Evolutionary conservation across 1,284 basidiomycete species (phyloP).

Genomic region (Malassezia globosa): DNA sequence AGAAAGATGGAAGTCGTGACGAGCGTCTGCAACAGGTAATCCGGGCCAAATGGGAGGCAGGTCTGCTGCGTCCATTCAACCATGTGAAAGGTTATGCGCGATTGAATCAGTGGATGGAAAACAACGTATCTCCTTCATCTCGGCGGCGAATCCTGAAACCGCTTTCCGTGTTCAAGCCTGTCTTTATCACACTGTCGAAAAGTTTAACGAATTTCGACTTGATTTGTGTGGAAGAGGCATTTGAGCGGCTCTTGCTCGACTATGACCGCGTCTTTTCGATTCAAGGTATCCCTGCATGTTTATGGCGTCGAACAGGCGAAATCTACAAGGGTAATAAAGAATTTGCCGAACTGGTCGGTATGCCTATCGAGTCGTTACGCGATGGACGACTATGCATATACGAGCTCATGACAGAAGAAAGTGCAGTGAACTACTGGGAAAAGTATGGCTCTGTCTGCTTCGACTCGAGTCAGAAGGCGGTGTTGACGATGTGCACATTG

Average conservation of each 20-base stretch:
- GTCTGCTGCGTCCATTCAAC: constrained; percentile 85
- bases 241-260: constrained; percentile 84
- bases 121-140: constrained; percentile 55
- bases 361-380: constrained; percentile 67
- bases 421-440: constrained; percentile 93
- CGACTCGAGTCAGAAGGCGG: constrained; percentile 67
- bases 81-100: constrained; percentile 56
- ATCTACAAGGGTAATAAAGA: constrained; percentile 97
- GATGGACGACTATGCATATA: constrained; percentile 90
- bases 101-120: constrained; percentile 68
- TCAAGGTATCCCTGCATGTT: constrained; percentile 79
- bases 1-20: constrained; percentile 77
- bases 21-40: constrained; percentile 84
- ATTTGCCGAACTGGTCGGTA: constrained; percentile 74
- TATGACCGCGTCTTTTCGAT: constrained; percentile 77
- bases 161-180: constrained; percentile 77
- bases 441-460: constrained; percentile 54
- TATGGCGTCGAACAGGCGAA: constrained; percentile 93
- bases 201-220: constrained; percentile 84
- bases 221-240: constrained; percentile 75
- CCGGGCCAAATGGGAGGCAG: constrained; percentile 91
- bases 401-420: constrained; percentile 65
- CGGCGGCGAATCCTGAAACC: constrained; percentile 80
- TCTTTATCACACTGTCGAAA: constrained; percentile 66
- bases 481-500: constrained; percentile 83